Base-by-base conservation (phyloP, 768 basidiomycete species). In the Rossbeevera mucosa region DNA sequence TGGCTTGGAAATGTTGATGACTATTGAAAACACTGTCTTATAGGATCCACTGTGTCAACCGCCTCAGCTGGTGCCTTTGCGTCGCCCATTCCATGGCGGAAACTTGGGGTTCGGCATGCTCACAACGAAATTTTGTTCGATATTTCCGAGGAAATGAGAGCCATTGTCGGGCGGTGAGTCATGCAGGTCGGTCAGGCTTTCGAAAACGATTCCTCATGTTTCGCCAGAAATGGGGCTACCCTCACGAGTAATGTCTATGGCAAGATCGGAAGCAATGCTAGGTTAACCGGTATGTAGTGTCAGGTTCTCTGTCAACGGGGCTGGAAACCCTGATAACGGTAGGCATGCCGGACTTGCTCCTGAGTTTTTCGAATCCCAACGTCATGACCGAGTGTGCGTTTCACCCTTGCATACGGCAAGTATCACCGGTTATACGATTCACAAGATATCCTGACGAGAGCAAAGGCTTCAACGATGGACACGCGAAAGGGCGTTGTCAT, bases 121-220 rank as follows among this genome's bases (percentile, higher is more conserved):
- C 86, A 80, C 68, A 95, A 96, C 63, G 94, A 98, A 68, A 85
- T 96, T 16, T 90, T 91, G 66, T 93, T 98, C 65, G 94, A 98
- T 64, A 76, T 96, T 53, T 76, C 80, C 0, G 95, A 98, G 68
- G 82, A 87, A 47, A 73, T 96, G 44, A 81, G 80, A 57, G 90
- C 62, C 51, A 71, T 69, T 44, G 59, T 60, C 48, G 66, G 66
- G 38, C 56, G 71, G 67, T 67, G 44, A 47, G 62, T 58, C 31
- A 22, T 7, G 18, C n/a, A 12, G 2, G n/a, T 28, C 21, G n/a
- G 16, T 25, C 21, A 14, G 28, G 12, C 1, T 16, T 45, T 43
- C n/a, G 7, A 21, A 41, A 18, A 53, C 21, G n/a, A 45, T 24
- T 9, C 7, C 0, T 8, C 14, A 3, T 36, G 33, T 36, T 18